phyloP scores from a whole-genome alignment of 164 flowering plant species.

The Sedum album region DNA sequence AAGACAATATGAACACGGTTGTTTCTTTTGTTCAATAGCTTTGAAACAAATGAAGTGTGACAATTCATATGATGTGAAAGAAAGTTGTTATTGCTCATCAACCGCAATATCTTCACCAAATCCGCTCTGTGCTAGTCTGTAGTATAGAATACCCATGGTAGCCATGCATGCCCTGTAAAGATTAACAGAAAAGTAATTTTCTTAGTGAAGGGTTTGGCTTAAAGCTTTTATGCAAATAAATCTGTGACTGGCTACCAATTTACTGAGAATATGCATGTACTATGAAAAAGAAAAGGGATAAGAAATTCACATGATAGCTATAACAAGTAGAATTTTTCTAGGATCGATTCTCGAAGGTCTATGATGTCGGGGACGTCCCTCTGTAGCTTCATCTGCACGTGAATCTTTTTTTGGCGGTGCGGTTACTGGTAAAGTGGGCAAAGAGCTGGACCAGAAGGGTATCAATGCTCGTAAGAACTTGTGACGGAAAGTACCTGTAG shows the following conservation, averaged over 20 bases:
- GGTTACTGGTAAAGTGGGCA: slow-evolving; percentile 92
- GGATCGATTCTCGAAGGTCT: slow-evolving; percentile 91
- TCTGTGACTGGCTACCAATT: neutral
- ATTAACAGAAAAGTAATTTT: neutral
- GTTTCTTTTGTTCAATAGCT: too few relatives aligned
- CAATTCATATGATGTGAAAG: too few relatives aligned
- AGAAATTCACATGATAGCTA: slow-evolving; percentile 80
- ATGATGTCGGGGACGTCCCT: slow-evolving; percentile 66
- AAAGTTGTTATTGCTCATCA: slow-evolving; percentile 24
- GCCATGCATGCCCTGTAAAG: slow-evolving; percentile 94
- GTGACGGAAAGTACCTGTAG: slow-evolving; percentile 74
- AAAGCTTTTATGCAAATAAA: too few relatives aligned
- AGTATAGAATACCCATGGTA: slow-evolving; percentile 90
- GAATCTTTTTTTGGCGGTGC: slow-evolving; percentile 84
- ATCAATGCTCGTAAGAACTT: slow-evolving; percentile 73
- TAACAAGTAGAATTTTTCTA: slow-evolving; percentile 74
- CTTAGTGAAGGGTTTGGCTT: too few relatives aligned
- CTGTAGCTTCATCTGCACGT: slow-evolving; percentile 52
- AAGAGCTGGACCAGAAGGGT: slow-evolving; percentile 93
- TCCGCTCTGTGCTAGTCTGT: slow-evolving; percentile 76
- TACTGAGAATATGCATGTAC: neutral
- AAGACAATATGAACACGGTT: too few relatives aligned
- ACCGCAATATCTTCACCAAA: slow-evolving; percentile 28
- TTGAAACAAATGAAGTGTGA: too few relatives aligned
- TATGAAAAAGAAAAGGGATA: neutral